Conservation (phyloP, 176 grass and related monocot species). For the Phragmites australis region DNA sequence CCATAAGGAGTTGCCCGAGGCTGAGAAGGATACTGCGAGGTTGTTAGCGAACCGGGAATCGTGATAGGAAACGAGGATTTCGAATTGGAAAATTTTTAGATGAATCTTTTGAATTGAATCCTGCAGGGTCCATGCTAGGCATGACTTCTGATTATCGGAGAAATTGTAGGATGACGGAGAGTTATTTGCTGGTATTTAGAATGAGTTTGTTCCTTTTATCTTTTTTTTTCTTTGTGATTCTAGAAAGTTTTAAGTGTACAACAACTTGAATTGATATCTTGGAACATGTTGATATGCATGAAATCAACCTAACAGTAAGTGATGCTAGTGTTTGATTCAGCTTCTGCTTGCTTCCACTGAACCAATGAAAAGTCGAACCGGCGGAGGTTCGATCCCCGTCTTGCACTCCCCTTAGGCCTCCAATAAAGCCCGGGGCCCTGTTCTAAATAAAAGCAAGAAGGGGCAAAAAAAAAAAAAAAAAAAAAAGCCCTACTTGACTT, state of each 20-base stretch:
- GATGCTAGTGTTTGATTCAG: background rate
- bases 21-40: slow-evolving; percentile 53
- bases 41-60: slow-evolving; percentile 39
- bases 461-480: too few relatives aligned
- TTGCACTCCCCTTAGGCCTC: too few relatives aligned
- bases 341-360: background rate
- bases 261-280: background rate
- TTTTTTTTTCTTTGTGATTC: background rate
- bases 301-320: background rate
- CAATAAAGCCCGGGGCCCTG: too few relatives aligned
- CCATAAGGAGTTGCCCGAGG: slow-evolving; percentile 12
- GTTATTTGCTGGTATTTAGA: background rate
- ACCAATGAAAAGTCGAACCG: background rate
- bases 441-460: too few relatives aligned
- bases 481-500: too few relatives aligned
- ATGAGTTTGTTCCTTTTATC: background rate
- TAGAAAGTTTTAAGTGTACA: background rate
- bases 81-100: background rate
- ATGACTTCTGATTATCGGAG: background rate
- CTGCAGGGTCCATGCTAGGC: background rate
- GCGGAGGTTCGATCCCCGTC: too few relatives aligned
- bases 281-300: background rate
- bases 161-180: background rate
- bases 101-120: background rate
- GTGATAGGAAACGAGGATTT: background rate